Conservation (phyloP, 768 basidiomycete genomes). For the Ramaria rubella region DNA sequence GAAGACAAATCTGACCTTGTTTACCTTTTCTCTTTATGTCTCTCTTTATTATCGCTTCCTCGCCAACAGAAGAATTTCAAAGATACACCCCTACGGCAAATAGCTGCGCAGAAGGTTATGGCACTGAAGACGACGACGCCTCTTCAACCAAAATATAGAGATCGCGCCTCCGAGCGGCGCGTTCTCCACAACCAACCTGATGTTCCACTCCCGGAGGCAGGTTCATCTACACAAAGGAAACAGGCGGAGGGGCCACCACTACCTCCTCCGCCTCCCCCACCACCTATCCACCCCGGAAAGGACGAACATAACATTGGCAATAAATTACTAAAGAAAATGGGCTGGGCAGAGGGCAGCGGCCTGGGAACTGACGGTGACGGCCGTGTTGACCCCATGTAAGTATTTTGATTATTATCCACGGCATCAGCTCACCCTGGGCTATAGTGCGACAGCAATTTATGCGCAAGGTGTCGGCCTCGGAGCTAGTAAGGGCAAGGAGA, state of each 20-base stretch:
- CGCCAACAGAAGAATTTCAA: constrained; percentile 73
- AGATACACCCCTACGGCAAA: constrained; percentile 63
- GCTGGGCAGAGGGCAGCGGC: constrained; percentile 89
- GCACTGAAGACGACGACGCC: constrained; percentile 35
- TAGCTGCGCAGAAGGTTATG: constrained; percentile 61
- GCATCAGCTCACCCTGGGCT: background rate
- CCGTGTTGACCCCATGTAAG: constrained; percentile 81
- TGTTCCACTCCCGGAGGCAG: constrained; percentile 50
- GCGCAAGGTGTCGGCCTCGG: constrained; percentile 84
- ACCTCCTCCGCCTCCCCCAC: constrained; percentile 55
- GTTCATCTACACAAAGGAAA: constrained; percentile 17
- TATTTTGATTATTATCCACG: constrained; percentile 15
- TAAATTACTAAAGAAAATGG: constrained; percentile 95
- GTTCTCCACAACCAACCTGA: constrained; percentile 91
- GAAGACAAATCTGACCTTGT: constrained; percentile 26
- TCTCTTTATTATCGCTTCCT: constrained; percentile 5
- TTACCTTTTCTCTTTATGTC: constrained; percentile 17
- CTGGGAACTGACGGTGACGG: constrained; percentile 80
- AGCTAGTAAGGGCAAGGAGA: constrained; percentile 84
- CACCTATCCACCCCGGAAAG: constrained; percentile 61
- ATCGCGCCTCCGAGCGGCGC: constrained; percentile 89
- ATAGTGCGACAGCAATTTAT: constrained; percentile 78
- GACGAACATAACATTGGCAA: constrained; percentile 88
- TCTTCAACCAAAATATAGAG: constrained; percentile 80
- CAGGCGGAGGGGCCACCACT: constrained; percentile 54